Percentiles rank a stretch among this genome's conserved stretches.
Conservation (phyloP, 768 basidiomycete genomes). For the Agaricus sinodeliciosus region DNA sequence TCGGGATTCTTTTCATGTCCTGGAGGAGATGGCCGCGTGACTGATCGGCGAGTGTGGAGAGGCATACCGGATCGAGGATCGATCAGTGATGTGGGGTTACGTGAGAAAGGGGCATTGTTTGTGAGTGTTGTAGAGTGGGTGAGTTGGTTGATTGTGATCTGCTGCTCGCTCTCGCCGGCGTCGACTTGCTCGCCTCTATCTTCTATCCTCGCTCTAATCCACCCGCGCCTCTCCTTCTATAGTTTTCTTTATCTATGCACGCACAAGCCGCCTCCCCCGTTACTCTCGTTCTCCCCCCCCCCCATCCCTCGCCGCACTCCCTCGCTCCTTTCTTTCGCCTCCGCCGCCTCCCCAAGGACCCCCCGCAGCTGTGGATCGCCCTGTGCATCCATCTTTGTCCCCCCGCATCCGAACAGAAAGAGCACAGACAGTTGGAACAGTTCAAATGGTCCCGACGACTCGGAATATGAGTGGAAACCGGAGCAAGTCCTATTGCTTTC, state of each 20-base stretch:
- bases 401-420: conserved; percentile 46
- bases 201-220: conserved; percentile 14
- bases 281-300: conserved; percentile 56
- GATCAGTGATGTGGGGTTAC: background rate
- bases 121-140: background rate
- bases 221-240: conserved; percentile 23
- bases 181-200: conserved; percentile 11
- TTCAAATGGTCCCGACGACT: conserved; percentile 57
- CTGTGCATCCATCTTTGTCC: conserved; percentile 46
- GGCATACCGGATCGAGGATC: background rate
- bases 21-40: too few species aligned
- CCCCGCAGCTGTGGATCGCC: conserved; percentile 55
- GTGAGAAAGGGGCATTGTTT: background rate
- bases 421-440: conserved; percentile 85
- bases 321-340: conserved; percentile 40
- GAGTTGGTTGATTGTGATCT: background rate
- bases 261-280: conserved; percentile 45
- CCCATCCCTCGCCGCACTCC: conserved; percentile 43
- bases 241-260: conserved; percentile 36
- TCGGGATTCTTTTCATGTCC: too few species aligned
- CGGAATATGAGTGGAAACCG: conserved; percentile 66
- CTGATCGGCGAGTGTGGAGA: background rate
- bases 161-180: conserved; percentile 10
- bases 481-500: conserved; percentile 65
- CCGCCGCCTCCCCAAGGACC: conserved; percentile 46